Percentiles rank a stretch among this genome's conserved stretches.
Evolutionary conservation across 345 rosid species (phyloP).

Genomic region (Arabidopsis arenosa): DNA sequence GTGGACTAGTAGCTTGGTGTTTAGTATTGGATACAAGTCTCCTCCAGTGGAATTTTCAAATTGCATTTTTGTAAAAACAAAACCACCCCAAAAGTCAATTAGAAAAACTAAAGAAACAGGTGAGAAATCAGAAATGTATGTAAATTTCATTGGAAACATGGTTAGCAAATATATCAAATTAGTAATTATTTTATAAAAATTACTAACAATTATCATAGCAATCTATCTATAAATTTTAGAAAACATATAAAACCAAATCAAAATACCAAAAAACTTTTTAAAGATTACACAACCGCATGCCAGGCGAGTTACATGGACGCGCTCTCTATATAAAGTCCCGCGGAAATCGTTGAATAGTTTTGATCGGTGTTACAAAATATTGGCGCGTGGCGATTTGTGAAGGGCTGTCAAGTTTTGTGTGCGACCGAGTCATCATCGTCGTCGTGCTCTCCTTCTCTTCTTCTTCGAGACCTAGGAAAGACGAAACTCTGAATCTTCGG

Average conservation of each 20-base stretch:
- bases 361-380: not conserved
- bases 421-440: conserved; percentile 40
- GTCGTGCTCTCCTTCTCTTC: conserved; percentile 36
- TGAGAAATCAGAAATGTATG: not conserved
- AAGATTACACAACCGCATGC: no score
- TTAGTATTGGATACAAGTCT: no score
- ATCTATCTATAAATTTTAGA: no score
- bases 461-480: conserved; percentile 6
- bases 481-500: conserved; percentile 11
- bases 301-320: not conserved
- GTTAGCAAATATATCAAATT: no score
- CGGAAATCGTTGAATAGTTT: conserved; percentile 16
- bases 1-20: no score
- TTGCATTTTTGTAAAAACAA: not conserved
- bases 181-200: no score
- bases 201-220: no score
- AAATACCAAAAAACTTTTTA: no score
- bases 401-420: not conserved
- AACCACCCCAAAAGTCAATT: not conserved
- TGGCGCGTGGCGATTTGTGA: conserved; percentile 11
- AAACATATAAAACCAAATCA: no score
- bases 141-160: no score
- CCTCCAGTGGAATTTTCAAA: not conserved
- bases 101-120: no score
- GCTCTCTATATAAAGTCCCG: not conserved